These are phyloP conservation scores for Phaeotremella fagi DNA, from an alignment of 768 basidiomycete genomes.

Conservation along the genomic window DNA sequence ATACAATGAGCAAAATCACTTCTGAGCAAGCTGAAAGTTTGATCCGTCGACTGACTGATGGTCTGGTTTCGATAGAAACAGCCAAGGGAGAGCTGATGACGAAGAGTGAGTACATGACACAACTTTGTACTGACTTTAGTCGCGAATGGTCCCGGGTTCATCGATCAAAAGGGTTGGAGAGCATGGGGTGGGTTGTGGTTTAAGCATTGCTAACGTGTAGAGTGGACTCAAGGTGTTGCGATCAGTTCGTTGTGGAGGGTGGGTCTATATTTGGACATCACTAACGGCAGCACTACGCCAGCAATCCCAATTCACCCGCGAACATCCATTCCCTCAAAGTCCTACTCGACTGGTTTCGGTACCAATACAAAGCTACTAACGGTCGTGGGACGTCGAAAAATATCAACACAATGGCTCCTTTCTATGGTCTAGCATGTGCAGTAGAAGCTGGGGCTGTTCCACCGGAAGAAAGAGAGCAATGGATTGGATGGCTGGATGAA, in stretches of 20 bases:
- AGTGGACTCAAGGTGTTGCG: slow-evolving; percentile 37
- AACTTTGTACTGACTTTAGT: background rate
- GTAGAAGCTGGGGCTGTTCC: slow-evolving; percentile 4
- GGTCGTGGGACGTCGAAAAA: slow-evolving; percentile 54
- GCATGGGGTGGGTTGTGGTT: too few species aligned
- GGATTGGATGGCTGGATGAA: slow-evolving; percentile 14
- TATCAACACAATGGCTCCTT: slow-evolving; percentile 56
- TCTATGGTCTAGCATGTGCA: slow-evolving; percentile 30
- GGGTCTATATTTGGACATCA: background rate
- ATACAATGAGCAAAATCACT: too few species aligned
- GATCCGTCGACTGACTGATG: slow-evolving; percentile 19
- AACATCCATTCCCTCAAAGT: slow-evolving; percentile 43
- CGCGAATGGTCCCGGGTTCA: slow-evolving; percentile 52
- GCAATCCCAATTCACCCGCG: background rate
- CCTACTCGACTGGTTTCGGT: slow-evolving; percentile 52
- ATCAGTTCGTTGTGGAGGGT: slow-evolving; percentile 11
- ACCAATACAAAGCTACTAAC: slow-evolving; percentile 49
- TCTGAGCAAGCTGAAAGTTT: slow-evolving; percentile 9
- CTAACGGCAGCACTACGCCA: background rate
- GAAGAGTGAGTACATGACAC: slow-evolving; percentile 23
- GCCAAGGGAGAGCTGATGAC: slow-evolving; percentile 54
- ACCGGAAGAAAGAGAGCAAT: background rate
- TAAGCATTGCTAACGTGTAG: too few species aligned
- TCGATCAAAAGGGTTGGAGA: slow-evolving; percentile 57
- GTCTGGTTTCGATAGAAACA: slow-evolving; percentile 54